Evolutionary conservation across 1,284 basidiomycete species (phyloP).

Genomic region (Ceratobasidium sp.): DNA sequence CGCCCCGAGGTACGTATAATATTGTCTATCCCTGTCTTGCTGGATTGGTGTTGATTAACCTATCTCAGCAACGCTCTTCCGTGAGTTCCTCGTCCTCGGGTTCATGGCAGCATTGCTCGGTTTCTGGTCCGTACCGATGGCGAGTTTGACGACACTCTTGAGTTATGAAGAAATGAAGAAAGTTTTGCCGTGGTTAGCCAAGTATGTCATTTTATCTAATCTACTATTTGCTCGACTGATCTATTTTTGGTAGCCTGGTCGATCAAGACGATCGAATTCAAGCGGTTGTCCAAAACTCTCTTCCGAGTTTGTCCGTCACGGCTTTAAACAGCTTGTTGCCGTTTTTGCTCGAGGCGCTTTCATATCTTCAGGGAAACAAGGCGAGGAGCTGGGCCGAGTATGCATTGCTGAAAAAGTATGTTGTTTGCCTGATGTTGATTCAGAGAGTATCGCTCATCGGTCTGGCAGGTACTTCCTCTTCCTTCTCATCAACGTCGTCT

Average conservation of each 20-base stretch:
- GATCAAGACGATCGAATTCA: slow-evolving; percentile 79
- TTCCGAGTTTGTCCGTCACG: slow-evolving; percentile 91
- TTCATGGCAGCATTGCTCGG: slow-evolving; percentile 76
- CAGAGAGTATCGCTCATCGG: slow-evolving; percentile 19
- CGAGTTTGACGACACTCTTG: slow-evolving; percentile 82
- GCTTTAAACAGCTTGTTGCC: slow-evolving; percentile 89
- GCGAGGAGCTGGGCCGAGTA: slow-evolving; percentile 94
- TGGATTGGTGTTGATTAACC: too few species aligned
- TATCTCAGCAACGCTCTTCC: slow-evolving; percentile 56
- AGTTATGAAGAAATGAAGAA: slow-evolving; percentile 93
- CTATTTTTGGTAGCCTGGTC: slow-evolving; percentile 60
- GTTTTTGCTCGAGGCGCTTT: slow-evolving; percentile 87
- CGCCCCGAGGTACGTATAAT: slow-evolving; percentile 55
- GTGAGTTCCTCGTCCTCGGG: slow-evolving; percentile 73
- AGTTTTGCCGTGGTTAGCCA: slow-evolving; percentile 82
- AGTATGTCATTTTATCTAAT: not conserved
- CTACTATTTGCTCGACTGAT: not conserved
- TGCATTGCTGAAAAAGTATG: slow-evolving; percentile 88
- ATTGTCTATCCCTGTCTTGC: not conserved
- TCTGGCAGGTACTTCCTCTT: slow-evolving; percentile 86
- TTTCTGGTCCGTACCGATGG: slow-evolving; percentile 88
- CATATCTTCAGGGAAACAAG: slow-evolving; percentile 86
- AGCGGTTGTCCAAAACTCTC: slow-evolving; percentile 90
- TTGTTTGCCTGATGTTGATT: slow-evolving; percentile 35
- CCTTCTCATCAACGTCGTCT: slow-evolving; percentile 92